Percentiles rank a stretch among this genome's conserved stretches.
These are phyloP conservation scores for Phytopythium chamaehyphon DNA, from an alignment of 352 stramenopile species.

Conservation along the genomic window DNA sequence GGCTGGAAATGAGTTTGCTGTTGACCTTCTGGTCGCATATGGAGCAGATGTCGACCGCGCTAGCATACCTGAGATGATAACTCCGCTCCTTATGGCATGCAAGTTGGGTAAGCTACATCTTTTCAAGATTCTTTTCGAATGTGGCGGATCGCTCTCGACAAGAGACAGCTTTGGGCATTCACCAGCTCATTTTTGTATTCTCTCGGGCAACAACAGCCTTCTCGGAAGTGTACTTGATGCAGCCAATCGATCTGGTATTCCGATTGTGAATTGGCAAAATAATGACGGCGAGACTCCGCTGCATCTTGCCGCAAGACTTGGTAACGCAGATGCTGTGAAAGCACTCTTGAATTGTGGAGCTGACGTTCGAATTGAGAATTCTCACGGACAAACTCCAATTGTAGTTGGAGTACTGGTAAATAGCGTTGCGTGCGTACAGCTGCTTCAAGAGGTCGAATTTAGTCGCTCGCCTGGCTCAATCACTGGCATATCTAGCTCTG, in stretches of 20 bases:
- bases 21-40: constrained; percentile 41
- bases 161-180: constrained; percentile 84
- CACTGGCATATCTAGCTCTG: too few relatives aligned
- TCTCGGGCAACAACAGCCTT: constrained; percentile 78
- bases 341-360: constrained; percentile 39
- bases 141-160: constrained; percentile 60
- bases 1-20: constrained; percentile 34
- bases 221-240: constrained; percentile 73
- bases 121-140: constrained; percentile 41
- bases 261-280: constrained; percentile 87
- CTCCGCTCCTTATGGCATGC: constrained; percentile 46
- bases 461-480: not conserved
- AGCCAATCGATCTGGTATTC: constrained; percentile 14
- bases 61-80: constrained; percentile 15
- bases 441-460: constrained; percentile 35
- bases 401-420: constrained; percentile 73
- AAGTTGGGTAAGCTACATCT: constrained; percentile 31
- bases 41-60: constrained; percentile 32
- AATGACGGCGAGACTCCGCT: constrained; percentile 84
- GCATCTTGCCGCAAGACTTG: constrained; percentile 75
- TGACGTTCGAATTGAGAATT: constrained; percentile 42
- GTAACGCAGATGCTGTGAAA: constrained; percentile 34
- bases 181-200: constrained; percentile 72
- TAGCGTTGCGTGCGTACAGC: constrained; percentile 55
- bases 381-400: constrained; percentile 51